Conservation (phyloP, 1,284 basidiomycete genomes). For the Peniophora sp. region DNA sequence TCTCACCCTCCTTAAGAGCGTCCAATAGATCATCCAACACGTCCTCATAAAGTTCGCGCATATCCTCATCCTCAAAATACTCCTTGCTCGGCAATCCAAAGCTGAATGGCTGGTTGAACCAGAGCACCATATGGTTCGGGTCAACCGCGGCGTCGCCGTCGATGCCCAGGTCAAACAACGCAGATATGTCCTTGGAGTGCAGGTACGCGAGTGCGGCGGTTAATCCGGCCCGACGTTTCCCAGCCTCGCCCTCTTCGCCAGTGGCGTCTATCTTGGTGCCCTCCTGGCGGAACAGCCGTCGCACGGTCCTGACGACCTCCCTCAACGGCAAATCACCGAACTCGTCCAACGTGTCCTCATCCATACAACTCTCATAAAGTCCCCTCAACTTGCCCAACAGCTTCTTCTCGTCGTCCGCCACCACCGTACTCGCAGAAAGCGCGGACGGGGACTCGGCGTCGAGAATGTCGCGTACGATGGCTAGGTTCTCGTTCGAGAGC, state of each 20-base stretch:
- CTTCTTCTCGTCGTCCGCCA: slow-evolving; percentile 44
- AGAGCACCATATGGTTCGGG: slow-evolving; percentile 80
- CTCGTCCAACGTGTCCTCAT: slow-evolving; percentile 59
- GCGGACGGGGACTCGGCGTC: slow-evolving; percentile 10
- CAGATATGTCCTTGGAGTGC: slow-evolving; percentile 80
- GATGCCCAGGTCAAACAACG: slow-evolving; percentile 71
- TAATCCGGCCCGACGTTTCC: slow-evolving; percentile 37
- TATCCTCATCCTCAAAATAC: slow-evolving; percentile 80
- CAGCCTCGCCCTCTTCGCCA: slow-evolving; percentile 12
- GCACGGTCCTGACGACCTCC: slow-evolving; percentile 49
- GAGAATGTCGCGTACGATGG: slow-evolving; percentile 37
- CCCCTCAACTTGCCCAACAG: slow-evolving; percentile 76
- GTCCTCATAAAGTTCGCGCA: slow-evolving; percentile 64
- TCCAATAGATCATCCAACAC: slow-evolving; percentile 66
- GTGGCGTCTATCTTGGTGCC: slow-evolving; percentile 27
- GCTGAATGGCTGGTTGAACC: slow-evolving; percentile 73
- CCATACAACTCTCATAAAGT: slow-evolving; percentile 80
- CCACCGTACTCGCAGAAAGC: slow-evolving; percentile 18
- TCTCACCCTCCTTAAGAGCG: slow-evolving; percentile 43
- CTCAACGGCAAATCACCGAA: slow-evolving; percentile 57
- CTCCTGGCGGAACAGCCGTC: slow-evolving; percentile 48
- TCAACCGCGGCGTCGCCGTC: slow-evolving; percentile 91
- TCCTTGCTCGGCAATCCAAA: slow-evolving; percentile 92
- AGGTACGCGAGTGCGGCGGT: slow-evolving; percentile 83
- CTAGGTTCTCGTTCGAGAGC: slow-evolving; percentile 56